Evolutionary conservation across 2,329 filamentous ascomycete species (phyloP), one percentile per base, ranked within the genome.

Genomic region (Fusarium sp.): DNA sequence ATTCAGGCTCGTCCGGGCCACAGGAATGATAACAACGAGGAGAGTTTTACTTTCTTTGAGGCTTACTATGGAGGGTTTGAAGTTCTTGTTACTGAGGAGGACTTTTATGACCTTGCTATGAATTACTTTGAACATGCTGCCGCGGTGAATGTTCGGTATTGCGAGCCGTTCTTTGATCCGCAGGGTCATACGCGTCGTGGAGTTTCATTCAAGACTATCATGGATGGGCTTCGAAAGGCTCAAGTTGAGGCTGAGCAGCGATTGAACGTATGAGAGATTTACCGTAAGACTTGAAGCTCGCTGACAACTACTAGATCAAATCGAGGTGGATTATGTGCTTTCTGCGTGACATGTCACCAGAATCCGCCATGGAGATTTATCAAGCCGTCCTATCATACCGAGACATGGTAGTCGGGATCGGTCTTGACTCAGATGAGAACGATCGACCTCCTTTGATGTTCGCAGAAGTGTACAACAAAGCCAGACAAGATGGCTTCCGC

Each of bases 51-150:
- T 33, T 91, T 88, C 28, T 87, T 94, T 8, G 89, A 93, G 73
- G 91, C 93, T 77, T 94, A 93, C 79, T 85, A 93, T 24, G 83
- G 87, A 70, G 92, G 92, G 78, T 93, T 94, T 81, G 93, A 92
- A 28, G 90, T 91, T 1, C 85, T 94, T 6, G 79, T 89, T 46
- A 84, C 86, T 3, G 80, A 84, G 21, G 79, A 83, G 18, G 92
- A 94, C 79, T 94, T 92, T 75, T 89, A 91, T 74, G 86, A 87
- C 56, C 84, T 94, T 9, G 91, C 90, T 7, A 91, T 88, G 82
- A 85, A 86, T 66, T 94, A 94, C 79, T 91, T 93, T 76, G 73
- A 82, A 24, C 86, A 84, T 53, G 91, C 90, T 6, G 83, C 88
- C 23, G 78, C 81, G 3, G 87, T 92, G 69, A 88, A 88, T 42